phyloP scores from a whole-genome alignment of 2,329 filamentous ascomycete genomes.

The Aspergillus amoenus region DNA sequence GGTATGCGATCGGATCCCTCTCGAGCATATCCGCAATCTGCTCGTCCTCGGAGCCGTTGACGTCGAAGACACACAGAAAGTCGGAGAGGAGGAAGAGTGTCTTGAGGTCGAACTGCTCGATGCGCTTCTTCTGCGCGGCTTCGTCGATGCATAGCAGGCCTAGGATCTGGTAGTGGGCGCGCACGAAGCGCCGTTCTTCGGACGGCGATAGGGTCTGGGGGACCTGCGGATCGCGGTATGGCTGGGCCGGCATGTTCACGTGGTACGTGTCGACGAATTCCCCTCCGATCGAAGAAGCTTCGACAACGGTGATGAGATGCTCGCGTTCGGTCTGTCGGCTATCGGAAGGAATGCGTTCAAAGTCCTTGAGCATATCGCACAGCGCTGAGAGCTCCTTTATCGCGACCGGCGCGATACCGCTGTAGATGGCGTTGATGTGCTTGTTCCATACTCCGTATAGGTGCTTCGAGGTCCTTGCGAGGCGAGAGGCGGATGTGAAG shows the following conservation, averaged over 20 bases:
- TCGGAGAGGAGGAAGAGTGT: conserved; percentile 4
- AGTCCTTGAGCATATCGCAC: background rate
- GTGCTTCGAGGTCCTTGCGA: background rate
- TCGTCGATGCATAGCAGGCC: background rate
- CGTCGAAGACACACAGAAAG: background rate
- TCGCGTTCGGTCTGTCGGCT: background rate
- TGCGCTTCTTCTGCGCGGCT: background rate
- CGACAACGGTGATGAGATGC: background rate
- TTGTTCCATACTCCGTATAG: conserved; percentile 3
- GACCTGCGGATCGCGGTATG: conserved; percentile 3
- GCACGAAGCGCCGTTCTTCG: conserved; percentile 1
- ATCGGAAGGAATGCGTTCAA: background rate
- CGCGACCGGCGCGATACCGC: background rate
- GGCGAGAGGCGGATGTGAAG: background rate
- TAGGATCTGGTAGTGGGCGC: conserved; percentile 1
- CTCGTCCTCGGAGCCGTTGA: background rate
- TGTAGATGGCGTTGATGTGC: conserved; percentile 1
- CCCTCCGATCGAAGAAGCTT: background rate
- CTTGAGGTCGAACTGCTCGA: conserved; percentile 4
- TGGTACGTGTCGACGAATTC: background rate
- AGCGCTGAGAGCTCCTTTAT: background rate
- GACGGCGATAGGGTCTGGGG: background rate
- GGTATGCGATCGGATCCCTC: background rate
- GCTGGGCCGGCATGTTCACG: background rate
- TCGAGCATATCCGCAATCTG: background rate